Evolutionary conservation across 2,329 filamentous ascomycete species (phyloP).

Genomic region (Eurotiales sp.): DNA sequence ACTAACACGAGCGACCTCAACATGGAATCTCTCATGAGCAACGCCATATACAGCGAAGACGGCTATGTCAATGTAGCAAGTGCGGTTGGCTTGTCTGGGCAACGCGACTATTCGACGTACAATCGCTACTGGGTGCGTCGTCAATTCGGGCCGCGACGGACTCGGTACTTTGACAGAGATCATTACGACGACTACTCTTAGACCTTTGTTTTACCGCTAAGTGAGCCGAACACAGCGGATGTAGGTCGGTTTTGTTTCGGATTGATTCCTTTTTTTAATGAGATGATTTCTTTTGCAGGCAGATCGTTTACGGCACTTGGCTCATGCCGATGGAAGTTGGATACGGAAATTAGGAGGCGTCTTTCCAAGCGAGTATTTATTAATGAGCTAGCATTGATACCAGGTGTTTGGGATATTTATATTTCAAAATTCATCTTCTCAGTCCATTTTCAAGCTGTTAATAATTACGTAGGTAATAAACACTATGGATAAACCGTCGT

Average conservation of each 20-base stretch:
- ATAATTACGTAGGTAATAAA: too few relatives aligned
- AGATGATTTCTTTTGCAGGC: too few relatives aligned
- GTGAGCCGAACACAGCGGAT: too few relatives aligned
- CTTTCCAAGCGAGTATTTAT: background rate
- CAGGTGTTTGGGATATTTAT: background rate
- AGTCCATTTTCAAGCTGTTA: too few relatives aligned
- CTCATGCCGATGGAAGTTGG: too few relatives aligned
- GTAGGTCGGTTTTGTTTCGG: too few relatives aligned
- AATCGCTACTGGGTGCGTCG: constrained; percentile 34
- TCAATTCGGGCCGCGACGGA: background rate
- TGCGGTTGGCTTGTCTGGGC: constrained; percentile 38
- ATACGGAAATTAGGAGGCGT: too few relatives aligned
- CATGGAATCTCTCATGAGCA: constrained; percentile 28
- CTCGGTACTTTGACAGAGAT: constrained; percentile 2
- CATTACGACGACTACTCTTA: background rate
- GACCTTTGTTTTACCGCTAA: too few relatives aligned
- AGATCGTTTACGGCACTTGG: too few relatives aligned
- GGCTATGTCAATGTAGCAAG: constrained; percentile 46
- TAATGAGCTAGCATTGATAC: background rate
- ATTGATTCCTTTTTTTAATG: too few relatives aligned
- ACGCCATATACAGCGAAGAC: constrained; percentile 29
- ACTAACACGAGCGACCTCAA: constrained; percentile 26
- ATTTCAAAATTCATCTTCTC: background rate
- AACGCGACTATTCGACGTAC: constrained; percentile 41
- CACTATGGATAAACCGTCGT: too few relatives aligned